These are phyloP conservation scores for Misopates orontium DNA, from an alignment of 257 asterid genomes.

Conservation along the genomic window DNA sequence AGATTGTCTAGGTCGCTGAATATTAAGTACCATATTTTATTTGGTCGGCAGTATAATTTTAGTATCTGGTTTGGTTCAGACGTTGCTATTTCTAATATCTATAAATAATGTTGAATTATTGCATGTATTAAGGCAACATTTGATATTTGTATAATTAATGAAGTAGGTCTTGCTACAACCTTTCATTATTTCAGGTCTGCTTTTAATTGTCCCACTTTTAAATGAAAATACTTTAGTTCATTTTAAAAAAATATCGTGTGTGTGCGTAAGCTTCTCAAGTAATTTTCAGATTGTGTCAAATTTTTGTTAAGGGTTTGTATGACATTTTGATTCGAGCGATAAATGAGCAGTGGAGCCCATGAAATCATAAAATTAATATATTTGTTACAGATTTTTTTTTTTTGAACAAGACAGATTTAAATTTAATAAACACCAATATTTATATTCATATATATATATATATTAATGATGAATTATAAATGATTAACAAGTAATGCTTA, in stretches of 20 bases:
- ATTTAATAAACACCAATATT: too few relatives aligned
- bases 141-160: neutral
- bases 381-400: too few relatives aligned
- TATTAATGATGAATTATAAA: too few relatives aligned
- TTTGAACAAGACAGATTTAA: too few relatives aligned
- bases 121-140: too few relatives aligned
- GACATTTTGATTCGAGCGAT: too few relatives aligned
- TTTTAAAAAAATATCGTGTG: neutral
- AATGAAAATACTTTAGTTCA: neutral
- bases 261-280: neutral
- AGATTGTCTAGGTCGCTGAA: neutral
- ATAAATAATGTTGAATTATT: too few relatives aligned
- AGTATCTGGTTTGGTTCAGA: neutral
- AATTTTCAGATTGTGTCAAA: conserved; percentile 2
- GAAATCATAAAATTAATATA: too few relatives aligned
- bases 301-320: too few relatives aligned
- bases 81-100: neutral
- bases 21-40: neutral
- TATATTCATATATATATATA: too few relatives aligned
- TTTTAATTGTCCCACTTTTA: neutral
- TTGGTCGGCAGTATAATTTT: neutral
- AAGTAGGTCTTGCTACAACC: neutral
- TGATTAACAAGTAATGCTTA: too few relatives aligned
- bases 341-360: too few relatives aligned
- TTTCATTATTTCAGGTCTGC: neutral